phyloP scores from a whole-genome alignment of 2,329 filamentous ascomycete genomes.

The Verticillium klebahnii region DNA sequence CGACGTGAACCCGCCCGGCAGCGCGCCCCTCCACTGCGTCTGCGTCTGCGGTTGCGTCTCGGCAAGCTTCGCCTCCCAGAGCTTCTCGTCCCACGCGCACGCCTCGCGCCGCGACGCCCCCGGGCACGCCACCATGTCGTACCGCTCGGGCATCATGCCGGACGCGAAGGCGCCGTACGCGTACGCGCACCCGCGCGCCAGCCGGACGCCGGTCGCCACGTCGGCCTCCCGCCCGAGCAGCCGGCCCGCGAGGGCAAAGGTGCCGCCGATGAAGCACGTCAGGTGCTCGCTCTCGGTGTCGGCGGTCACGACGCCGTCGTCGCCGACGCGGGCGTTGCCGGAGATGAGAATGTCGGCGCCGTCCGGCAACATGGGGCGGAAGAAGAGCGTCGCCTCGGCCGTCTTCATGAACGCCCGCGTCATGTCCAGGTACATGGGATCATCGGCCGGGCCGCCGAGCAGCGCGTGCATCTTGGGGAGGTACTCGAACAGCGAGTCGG shows the following conservation, averaged over 20 bases:
- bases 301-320: conserved; percentile 9
- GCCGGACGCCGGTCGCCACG: conserved; percentile 36
- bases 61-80: not conserved
- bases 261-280: conserved; percentile 47
- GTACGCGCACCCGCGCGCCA: conserved; percentile 47
- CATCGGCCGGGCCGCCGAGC: conserved; percentile 43
- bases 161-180: conserved; percentile 41
- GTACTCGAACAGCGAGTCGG: conserved; percentile 38
- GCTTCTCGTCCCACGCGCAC: not conserved
- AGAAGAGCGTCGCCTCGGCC: conserved; percentile 54
- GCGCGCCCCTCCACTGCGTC: conserved; percentile 35
- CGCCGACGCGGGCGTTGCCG: conserved; percentile 23
- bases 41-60: not conserved
- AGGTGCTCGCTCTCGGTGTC: conserved; percentile 38
- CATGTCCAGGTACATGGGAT: conserved; percentile 52
- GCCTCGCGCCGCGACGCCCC: not conserved
- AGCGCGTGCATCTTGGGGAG: conserved; percentile 46
- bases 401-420: conserved; percentile 51
- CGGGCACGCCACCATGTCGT: conserved; percentile 34
- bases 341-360: conserved; percentile 51
- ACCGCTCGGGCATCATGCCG: conserved; percentile 49
- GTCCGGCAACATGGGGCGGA: conserved; percentile 46
- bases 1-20: conserved; percentile 45
- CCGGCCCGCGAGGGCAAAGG: conserved; percentile 43
- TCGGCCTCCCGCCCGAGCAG: conserved; percentile 35